Base-by-base conservation (phyloP, 257 asterid species). In the Schizonepeta tenuifolia region DNA sequence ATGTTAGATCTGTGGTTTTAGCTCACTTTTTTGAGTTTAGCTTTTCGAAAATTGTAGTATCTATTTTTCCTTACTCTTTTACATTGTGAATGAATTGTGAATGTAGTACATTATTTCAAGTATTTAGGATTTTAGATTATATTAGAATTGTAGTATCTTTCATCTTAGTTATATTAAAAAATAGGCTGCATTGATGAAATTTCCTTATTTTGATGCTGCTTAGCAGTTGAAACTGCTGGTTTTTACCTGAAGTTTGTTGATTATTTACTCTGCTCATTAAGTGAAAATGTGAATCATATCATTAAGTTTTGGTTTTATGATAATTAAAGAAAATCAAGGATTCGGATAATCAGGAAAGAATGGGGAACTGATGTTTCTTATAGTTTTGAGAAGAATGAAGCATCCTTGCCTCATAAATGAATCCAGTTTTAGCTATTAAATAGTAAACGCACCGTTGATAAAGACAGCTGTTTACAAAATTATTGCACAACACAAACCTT, bases 1-100 rank as follows among this genome's bases (percentile, higher is more conserved):
- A 2, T 56, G 2, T 3, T 70, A 41, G 82, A 72, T 79, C 83
- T 82, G 75, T 57, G 60, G 18, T 59, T 41, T 61, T 56, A n/a
- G n/a, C n/a, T n/a, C n/a, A n/a, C n/a, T n/a, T n/a, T n/a, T n/a
- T n/a, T n/a, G n/a, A n/a, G n/a, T n/a, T 18, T 21, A 2, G 5
- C 33, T 56, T 22, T 74, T 14, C 9, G 15, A 1, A 47, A 47
- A 15, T 14, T 47, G 54, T 47, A 1, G 54, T 47, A 21, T 47
- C n/a, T 2, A 47, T 11, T 43, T 47, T n/a, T 47, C 38, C 72
- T 51, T 38, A 4, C 50, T 59, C 17, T 31, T 38, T 6, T 21
- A 62, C 46, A 0, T 7, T 59, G 20, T 9, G 2, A 56, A 20
- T 20, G 55, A 36, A 55, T 5, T 26, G 24, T 38, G 2, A 17